Conservation (phyloP, 768 basidiomycete genomes). For the Punctularia strigosozonata region DNA sequence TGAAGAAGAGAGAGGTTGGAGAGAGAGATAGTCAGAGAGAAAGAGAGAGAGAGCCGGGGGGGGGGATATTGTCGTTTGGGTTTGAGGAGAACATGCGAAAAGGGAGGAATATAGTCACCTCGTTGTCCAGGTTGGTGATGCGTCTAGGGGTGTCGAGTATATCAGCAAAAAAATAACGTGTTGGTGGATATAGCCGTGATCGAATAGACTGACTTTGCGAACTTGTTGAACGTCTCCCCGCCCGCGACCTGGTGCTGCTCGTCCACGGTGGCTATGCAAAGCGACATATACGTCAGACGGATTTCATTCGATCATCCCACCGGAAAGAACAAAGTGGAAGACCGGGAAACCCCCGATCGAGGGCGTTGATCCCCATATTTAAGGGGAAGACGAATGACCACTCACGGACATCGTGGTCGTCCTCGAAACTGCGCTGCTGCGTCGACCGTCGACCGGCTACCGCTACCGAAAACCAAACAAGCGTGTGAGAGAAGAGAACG, state of each 20-base stretch:
- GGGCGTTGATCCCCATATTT: too few relatives aligned
- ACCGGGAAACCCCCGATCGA: too few relatives aligned
- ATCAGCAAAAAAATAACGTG: constrained; percentile 3
- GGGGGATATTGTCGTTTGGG: too few relatives aligned
- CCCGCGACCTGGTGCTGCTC: constrained; percentile 61
- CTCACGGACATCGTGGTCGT: constrained; percentile 57
- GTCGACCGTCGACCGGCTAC: constrained; percentile 17
- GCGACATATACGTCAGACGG: background rate
- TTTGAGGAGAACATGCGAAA: too few relatives aligned
- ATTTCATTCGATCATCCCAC: background rate
- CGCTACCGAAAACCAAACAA: constrained; percentile 5
- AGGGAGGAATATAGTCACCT: constrained; percentile 24
- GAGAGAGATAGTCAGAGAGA: too few relatives aligned
- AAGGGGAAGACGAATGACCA: constrained; percentile 14
- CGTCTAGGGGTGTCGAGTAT: constrained; percentile 25
- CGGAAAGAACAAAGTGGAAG: too few relatives aligned
- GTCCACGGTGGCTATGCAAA: constrained; percentile 42
- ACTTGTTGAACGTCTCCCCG: constrained; percentile 51
- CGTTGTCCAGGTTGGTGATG: constrained; percentile 52
- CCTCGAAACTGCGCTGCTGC: constrained; percentile 41
- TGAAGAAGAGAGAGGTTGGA: too few relatives aligned
- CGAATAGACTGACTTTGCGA: constrained; percentile 36
- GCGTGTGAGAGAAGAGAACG: constrained; percentile 1
- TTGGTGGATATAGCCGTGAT: too few relatives aligned
- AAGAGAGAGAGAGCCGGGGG: too few relatives aligned